Conservation (phyloP, 225 moss, liverwort and hornwort species). For the Climacium dendroides region DNA sequence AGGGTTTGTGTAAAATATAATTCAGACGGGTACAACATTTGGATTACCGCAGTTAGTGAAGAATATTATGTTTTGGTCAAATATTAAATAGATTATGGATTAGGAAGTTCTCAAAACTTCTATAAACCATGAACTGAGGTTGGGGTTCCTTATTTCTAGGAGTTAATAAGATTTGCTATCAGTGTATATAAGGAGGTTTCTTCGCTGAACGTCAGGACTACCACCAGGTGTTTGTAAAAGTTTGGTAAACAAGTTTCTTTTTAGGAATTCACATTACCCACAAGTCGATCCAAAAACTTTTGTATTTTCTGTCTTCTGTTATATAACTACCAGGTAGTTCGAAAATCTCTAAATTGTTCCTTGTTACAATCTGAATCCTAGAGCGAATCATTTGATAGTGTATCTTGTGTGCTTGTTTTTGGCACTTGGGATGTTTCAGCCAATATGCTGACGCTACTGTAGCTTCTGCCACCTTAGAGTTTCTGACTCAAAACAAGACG, state of each 20-base stretch:
- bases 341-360: not conserved
- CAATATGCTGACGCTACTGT: constrained; percentile 76
- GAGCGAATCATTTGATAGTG: not conserved
- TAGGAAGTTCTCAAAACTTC: not conserved
- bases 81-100: too few relatives aligned
- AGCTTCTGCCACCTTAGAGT: constrained; percentile 64
- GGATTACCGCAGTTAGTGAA: not conserved
- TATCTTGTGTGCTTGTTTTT: not conserved
- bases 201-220: not conserved
- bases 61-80: not conserved
- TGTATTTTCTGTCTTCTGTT: not conserved
- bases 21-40: not conserved
- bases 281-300: not conserved
- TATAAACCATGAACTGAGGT: not conserved
- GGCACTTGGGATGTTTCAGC: constrained; percentile 18
- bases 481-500: constrained; percentile 63
- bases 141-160: not conserved
- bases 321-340: not conserved
- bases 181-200: not conserved
- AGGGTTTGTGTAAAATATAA: too few relatives aligned
- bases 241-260: not conserved
- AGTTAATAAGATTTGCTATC: not conserved
- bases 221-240: not conserved
- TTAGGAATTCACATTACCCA: not conserved
- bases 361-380: not conserved